A percentile compares a stretch with the other conserved stretches of the same genome.
Conservation (phyloP, 225 moss, liverwort and hornwort genomes). For the Physcomitrium patens region DNA sequence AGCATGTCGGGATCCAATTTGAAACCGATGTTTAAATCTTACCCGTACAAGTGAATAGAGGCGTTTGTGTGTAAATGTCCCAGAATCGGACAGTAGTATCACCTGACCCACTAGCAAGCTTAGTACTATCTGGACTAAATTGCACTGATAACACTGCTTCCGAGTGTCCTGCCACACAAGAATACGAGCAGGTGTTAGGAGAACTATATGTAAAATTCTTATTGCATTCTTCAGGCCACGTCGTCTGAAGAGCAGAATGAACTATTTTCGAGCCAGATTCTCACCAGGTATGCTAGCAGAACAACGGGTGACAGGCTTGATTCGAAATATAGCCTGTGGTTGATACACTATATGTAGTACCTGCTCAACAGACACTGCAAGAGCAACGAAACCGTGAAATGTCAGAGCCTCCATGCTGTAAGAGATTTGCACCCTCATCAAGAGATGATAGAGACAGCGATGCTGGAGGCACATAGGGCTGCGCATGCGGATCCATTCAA, state of each 20-base stretch:
- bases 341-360: conserved; percentile 88
- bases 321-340: conserved; percentile 94
- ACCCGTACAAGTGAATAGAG: conserved; percentile 78
- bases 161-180: conserved; percentile 60
- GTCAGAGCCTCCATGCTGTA: conserved; percentile 4
- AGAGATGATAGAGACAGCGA: neutral
- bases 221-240: neutral
- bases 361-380: conserved; percentile 92
- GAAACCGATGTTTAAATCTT: neutral
- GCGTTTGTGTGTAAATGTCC: conserved; percentile 97
- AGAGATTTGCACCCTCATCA: neutral
- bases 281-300: conserved; percentile 96
- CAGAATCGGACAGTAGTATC: conserved; percentile 98
- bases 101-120: conserved; percentile 96
- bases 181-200: conserved; percentile 1
- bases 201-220: neutral
- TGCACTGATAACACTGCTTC: conserved; percentile 87
- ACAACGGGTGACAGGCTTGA: conserved; percentile 90
- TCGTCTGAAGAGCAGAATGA: neutral
- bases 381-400: neutral
- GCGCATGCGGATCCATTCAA: neutral
- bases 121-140: conserved; percentile 94
- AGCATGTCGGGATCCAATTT: neutral
- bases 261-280: neutral
- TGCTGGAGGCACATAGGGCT: neutral